phyloP scores from a whole-genome alignment of 208 protist species.

The Trypanosoma vivax region DNA sequence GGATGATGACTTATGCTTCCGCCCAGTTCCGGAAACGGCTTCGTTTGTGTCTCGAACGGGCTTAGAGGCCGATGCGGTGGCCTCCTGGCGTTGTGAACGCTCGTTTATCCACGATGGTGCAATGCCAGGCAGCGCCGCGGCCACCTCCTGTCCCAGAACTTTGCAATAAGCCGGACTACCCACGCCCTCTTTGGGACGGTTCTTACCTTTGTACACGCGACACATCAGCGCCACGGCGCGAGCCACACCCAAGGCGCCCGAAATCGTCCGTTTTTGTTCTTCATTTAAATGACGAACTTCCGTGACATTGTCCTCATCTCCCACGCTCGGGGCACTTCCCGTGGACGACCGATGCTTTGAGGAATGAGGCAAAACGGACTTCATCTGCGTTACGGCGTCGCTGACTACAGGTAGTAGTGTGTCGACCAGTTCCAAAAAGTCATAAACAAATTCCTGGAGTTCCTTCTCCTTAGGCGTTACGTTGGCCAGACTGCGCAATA shows the following conservation, averaged over 20 bases:
- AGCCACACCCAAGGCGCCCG: constrained; percentile 5
- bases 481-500: constrained; percentile 18
- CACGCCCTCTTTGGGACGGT: background rate
- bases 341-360: background rate
- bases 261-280: background rate
- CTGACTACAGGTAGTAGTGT: constrained; percentile 13
- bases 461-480: background rate
- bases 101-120: constrained; percentile 8
- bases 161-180: background rate
- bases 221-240: constrained; percentile 13
- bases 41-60: too few species aligned
- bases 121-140: background rate
- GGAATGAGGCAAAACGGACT: background rate
- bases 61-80: too few species aligned
- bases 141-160: constrained; percentile 2
- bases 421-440: background rate
- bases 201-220: constrained; percentile 8
- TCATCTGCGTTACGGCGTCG: constrained; percentile 10
- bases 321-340: background rate
- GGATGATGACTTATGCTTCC: too few species aligned
- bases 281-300: background rate
- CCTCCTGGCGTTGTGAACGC: background rate
- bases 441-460: background rate
- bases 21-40: too few species aligned
- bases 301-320: background rate